These are phyloP conservation scores for Boletus semigastroideus DNA, from an alignment of 1,284 basidiomycete genomes.

Conservation along the genomic window DNA sequence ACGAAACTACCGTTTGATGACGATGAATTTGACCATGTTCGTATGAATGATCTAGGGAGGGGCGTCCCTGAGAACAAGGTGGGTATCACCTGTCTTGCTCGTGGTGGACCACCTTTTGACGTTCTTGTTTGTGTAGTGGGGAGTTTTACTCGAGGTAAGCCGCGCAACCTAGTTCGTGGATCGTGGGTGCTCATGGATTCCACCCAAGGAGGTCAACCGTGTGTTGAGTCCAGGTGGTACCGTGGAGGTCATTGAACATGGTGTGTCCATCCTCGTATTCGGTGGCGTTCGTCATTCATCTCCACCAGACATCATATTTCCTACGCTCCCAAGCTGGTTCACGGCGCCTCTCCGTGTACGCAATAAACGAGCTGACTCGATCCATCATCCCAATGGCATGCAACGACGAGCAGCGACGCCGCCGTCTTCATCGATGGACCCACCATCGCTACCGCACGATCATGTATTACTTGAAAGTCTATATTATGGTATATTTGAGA, in stretches of 20 bases:
- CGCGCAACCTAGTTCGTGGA: neutral
- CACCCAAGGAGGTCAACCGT: constrained; percentile 58
- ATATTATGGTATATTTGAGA: constrained; percentile 59
- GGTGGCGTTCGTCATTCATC: neutral
- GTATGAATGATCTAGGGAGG: constrained; percentile 59
- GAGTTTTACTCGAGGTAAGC: constrained; percentile 62
- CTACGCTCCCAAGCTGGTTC: constrained; percentile 63
- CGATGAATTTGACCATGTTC: constrained; percentile 77
- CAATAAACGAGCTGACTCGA: constrained; percentile 44
- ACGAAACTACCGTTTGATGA: constrained; percentile 75
- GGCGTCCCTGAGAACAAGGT: constrained; percentile 77
- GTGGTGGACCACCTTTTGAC: constrained; percentile 9
- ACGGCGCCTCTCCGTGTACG: constrained; percentile 55
- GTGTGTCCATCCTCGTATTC: constrained; percentile 36
- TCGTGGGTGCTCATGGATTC: constrained; percentile 5
- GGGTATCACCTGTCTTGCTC: constrained; percentile 7
- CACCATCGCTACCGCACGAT: constrained; percentile 45
- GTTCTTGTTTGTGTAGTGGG: constrained; percentile 50
- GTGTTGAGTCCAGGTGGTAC: constrained; percentile 65
- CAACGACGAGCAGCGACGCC: constrained; percentile 35
- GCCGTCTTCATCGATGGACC: constrained; percentile 33
- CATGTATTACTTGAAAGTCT: constrained; percentile 66
- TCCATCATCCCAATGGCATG: constrained; percentile 48
- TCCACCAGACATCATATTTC: constrained; percentile 58
- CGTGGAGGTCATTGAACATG: constrained; percentile 72